phyloP scores from a whole-genome alignment of 1,139 yeast species.

The Debaryomycetaceae sp. region DNA sequence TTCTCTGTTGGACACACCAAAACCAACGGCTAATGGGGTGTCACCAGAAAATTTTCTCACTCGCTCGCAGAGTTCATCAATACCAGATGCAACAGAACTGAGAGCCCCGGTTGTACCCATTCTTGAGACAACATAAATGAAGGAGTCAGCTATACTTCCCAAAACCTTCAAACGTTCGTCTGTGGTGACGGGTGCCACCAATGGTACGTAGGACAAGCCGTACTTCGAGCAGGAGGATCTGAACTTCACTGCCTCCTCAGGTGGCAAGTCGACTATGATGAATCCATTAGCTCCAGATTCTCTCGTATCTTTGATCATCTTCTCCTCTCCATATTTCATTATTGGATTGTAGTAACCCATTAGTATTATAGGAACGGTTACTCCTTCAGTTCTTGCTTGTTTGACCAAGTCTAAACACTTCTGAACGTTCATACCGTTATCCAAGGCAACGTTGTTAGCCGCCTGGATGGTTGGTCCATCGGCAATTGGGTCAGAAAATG shows the following conservation, averaged over 20 bases:
- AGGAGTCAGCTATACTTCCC: constrained; percentile 87
- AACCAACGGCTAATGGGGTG: constrained; percentile 92
- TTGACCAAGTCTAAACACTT: constrained; percentile 67
- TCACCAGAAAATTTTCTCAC: constrained; percentile 73
- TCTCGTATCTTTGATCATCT: constrained; percentile 71
- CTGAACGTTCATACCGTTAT: constrained; percentile 73
- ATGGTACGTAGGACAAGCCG: constrained; percentile 82
- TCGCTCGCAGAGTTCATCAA: constrained; percentile 66
- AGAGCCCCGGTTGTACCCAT: constrained; percentile 98
- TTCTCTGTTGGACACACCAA: constrained; percentile 92
- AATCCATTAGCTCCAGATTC: constrained; percentile 94
- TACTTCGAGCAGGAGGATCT: constrained; percentile 65
- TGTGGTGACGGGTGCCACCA: constrained; percentile 95
- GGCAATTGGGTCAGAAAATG: constrained; percentile 98
- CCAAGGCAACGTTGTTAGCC: constrained; percentile 75
- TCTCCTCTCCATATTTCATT: constrained; percentile 82
- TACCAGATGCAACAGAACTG: constrained; percentile 57
- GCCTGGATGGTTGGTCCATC: constrained; percentile 96
- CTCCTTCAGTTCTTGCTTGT: constrained; percentile 77
- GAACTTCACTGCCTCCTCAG: constrained; percentile 91
- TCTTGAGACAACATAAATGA: constrained; percentile 91
- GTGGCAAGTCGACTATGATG: constrained; percentile 93
- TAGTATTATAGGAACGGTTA: constrained; percentile 80
- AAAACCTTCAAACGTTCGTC: constrained; percentile 78
- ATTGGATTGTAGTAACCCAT: constrained; percentile 99